Base-by-base conservation (phyloP, 768 basidiomycete genomes). In the Amanita rubescens region DNA sequence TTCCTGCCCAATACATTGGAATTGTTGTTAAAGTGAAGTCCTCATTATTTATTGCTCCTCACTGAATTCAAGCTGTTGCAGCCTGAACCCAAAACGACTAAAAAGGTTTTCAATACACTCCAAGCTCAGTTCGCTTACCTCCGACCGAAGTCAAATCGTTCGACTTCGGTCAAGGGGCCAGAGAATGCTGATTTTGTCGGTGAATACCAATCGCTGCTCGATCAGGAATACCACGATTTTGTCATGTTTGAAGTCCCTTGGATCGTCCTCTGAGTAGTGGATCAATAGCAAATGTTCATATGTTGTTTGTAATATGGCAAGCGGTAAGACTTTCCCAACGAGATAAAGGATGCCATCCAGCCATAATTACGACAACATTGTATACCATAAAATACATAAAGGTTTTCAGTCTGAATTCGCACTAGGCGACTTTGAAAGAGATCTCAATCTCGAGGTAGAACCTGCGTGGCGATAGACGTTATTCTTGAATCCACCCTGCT, bases 151-250 rank as follows among this genome's bases (percentile, higher is more conserved):
- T 84, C 83, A 1, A 82, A 80, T 55, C 68, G 73, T 10, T 71
- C 70, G 15, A 78, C 66, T 49, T 66, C 72, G 20, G 74, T 69
- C 58, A 72, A 72, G 58, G 62, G 61, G 8, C 71, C 68, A 0
- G 70, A 67, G 6, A 73, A 70, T 41, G 84, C 87, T 5, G 90
- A 93, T 24, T 85, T 91, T 53, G 76, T 80, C 12, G 95, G 94
- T 58, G 95, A 99, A 68, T 99, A 89, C 67, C 90, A 93, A 66
- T 80, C 82, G 11, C 71, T 99, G 34, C 80, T 99, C 77, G 96
- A 99, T 64, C 89, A 94, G 66, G 95, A 99, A 67, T 90, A 88
- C 66, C 93, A 87, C 66, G 92, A 95, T 69, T 99, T 97, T 62
- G 91, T 97, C 20, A 65, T 95, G 63, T 94, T 85, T 65, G 95